Conservation (phyloP, 2,329 filamentous ascomycete species). For the Fusarium abutilonis region DNA sequence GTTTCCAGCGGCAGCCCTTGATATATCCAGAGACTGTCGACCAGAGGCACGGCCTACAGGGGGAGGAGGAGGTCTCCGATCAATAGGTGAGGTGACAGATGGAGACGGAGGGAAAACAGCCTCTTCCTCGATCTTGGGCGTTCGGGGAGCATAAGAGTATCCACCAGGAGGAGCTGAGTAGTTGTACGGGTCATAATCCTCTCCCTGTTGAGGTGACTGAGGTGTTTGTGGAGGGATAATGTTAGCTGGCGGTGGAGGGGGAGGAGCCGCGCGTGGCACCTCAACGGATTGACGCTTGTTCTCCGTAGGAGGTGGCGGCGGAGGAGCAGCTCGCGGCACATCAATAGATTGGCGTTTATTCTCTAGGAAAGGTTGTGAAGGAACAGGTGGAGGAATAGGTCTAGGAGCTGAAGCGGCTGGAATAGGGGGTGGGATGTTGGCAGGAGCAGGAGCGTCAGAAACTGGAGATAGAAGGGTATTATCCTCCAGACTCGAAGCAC, state of each 20-base stretch:
- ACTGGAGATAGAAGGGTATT: constrained; percentile 68
- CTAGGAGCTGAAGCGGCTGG: constrained; percentile 65
- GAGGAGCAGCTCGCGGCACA: constrained; percentile 74
- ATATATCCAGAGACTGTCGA: constrained; percentile 51
- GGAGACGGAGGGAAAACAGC: constrained; percentile 59
- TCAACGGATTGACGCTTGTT: constrained; percentile 73
- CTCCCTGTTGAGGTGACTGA: constrained; percentile 57
- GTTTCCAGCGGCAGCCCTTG: constrained; percentile 53
- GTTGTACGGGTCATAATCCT: constrained; percentile 76
- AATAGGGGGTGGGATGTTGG: constrained; percentile 64
- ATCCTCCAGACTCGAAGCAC: constrained; percentile 80
- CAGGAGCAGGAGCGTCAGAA: constrained; percentile 56
- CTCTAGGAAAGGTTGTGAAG: constrained; percentile 65
- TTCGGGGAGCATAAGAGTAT: constrained; percentile 47
- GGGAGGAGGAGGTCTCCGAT: constrained; percentile 59
- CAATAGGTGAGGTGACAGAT: constrained; percentile 57
- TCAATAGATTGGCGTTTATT: constrained; percentile 73
- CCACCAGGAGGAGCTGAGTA: constrained; percentile 55
- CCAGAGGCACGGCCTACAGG: constrained; percentile 42
- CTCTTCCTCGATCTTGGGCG: constrained; percentile 58
- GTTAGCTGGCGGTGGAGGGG: constrained; percentile 69
- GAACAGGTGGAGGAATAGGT: constrained; percentile 71
- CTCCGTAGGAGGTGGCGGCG: constrained; percentile 69
- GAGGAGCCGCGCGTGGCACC: constrained; percentile 74
- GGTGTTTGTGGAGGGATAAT: constrained; percentile 64